Percentiles rank a stretch among this genome's conserved stretches.
Evolutionary conservation across 73 alveolate species (phyloP).

Genomic region (Paramecium tetraurelia): DNA sequence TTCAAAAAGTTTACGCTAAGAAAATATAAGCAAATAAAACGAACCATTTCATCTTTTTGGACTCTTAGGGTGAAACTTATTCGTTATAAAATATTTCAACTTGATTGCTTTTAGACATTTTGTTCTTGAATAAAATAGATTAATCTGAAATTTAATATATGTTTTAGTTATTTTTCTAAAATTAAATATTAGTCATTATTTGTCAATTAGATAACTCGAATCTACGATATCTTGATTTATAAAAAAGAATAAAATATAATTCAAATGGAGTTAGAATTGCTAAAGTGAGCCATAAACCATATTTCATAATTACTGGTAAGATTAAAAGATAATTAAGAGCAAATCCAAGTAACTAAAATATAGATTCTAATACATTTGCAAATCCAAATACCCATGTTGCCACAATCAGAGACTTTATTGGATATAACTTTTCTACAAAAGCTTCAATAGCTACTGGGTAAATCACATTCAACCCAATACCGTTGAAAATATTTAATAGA

Average conservation of each 20-base stretch:
- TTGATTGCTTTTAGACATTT: neutral
- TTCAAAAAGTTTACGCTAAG: neutral
- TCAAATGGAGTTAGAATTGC: neutral
- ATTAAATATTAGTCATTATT: neutral
- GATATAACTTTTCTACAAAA: neutral
- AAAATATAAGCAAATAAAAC: slow-evolving; percentile 18
- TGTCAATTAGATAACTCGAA: neutral
- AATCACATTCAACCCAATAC: neutral
- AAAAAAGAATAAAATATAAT: neutral
- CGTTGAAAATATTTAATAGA: neutral
- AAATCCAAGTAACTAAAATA: neutral
- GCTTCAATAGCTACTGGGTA: neutral
- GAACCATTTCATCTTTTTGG: neutral
- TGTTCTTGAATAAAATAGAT: neutral
- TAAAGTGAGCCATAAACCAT: neutral
- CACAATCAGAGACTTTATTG: neutral
- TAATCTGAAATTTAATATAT: neutral
- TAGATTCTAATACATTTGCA: neutral
- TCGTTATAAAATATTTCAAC: neutral
- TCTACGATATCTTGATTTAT: slow-evolving; percentile 15
- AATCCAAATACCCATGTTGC: neutral
- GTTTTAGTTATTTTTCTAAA: neutral
- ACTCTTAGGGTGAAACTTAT: neutral
- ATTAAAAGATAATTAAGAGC: neutral
- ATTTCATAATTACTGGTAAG: neutral